Conservation (phyloP, 495 filamentous ascomycete genomes). For the Bryoglossum gracile region DNA sequence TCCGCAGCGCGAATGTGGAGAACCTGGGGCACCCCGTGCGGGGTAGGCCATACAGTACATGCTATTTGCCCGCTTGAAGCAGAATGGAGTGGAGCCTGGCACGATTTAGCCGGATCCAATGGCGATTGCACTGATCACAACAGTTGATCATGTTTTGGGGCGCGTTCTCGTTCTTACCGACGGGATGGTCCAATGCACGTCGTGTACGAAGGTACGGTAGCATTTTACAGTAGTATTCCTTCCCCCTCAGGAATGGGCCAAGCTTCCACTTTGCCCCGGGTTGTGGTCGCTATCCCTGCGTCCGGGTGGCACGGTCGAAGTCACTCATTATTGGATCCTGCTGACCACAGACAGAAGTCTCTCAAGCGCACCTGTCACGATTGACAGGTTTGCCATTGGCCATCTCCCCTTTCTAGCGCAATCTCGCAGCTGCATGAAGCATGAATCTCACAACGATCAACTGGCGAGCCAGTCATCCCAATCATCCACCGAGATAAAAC, state of each 20-base stretch:
- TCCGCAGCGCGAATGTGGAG: constrained; percentile 5
- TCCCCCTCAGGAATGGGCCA: constrained; percentile 1
- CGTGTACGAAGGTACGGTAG: not conserved
- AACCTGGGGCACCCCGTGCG: constrained; percentile 8
- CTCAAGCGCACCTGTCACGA: constrained; percentile 11
- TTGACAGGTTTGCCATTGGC: too few relatives aligned
- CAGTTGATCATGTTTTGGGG: constrained; percentile 4
- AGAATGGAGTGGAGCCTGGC: constrained; percentile 1
- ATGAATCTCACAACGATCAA: too few relatives aligned
- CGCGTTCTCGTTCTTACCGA: constrained; percentile 2
- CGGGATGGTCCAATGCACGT: constrained; percentile 6
- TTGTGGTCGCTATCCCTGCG: constrained; percentile 1
- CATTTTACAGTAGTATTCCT: too few relatives aligned
- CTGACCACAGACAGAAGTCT: constrained; percentile 8
- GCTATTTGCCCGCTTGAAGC: constrained; percentile 8
- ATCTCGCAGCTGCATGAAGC: too few relatives aligned
- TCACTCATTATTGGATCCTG: constrained; percentile 9
- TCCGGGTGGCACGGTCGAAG: constrained; percentile 8
- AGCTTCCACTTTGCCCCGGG: constrained; percentile 1
- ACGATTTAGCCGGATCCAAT: not conserved
- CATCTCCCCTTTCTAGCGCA: too few relatives aligned
- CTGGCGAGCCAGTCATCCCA: too few relatives aligned
- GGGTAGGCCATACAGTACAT: constrained; percentile 6
- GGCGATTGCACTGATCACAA: constrained; percentile 1
- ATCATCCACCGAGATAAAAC: too few relatives aligned